A percentile compares a stretch with the other conserved stretches of the same genome.
phyloP scores from a whole-genome alignment of 139 green algal genomes.

The Micromonas commoda region DNA sequence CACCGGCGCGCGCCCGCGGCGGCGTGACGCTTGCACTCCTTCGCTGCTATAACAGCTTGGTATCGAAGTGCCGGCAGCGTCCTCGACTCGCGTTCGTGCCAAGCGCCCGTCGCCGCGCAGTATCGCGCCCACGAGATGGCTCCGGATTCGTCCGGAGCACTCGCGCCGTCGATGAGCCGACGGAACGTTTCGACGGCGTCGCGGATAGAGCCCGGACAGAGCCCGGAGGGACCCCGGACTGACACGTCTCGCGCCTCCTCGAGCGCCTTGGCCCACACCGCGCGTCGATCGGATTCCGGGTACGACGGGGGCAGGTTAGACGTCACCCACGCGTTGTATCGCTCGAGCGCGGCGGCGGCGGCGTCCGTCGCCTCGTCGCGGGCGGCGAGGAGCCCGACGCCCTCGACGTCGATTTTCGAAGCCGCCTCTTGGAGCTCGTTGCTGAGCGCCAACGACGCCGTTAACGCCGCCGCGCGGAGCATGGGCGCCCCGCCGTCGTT shows the following conservation, averaged over 20 bases:
- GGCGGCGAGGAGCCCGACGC: slow-evolving; percentile 23
- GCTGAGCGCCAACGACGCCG: slow-evolving; percentile 2
- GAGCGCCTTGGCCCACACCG: neutral
- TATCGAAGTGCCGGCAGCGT: neutral
- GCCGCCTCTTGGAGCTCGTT: slow-evolving; percentile 17
- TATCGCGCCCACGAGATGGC: neutral
- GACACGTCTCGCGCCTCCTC: no score
- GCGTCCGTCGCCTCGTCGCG: slow-evolving; percentile 6
- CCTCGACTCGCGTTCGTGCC: neutral
- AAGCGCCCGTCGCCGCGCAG: neutral
- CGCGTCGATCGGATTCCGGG: neutral
- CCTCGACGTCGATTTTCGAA: neutral
- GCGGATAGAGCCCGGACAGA: no score
- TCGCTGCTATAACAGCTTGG: no score
- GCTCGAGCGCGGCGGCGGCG: slow-evolving; percentile 26
- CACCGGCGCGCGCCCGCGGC: no score
- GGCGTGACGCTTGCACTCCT: no score
- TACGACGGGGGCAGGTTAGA: neutral
- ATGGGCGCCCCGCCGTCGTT: no score
- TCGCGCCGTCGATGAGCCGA: no score
- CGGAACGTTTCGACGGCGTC: neutral
- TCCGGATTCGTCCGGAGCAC: neutral
- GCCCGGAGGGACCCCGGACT: neutral
- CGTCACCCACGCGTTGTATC: slow-evolving; percentile 27
- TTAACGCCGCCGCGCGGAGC: neutral